Base-by-base conservation (phyloP, 108 stramenopile genomes). In the Skeletonema tropicum region DNA sequence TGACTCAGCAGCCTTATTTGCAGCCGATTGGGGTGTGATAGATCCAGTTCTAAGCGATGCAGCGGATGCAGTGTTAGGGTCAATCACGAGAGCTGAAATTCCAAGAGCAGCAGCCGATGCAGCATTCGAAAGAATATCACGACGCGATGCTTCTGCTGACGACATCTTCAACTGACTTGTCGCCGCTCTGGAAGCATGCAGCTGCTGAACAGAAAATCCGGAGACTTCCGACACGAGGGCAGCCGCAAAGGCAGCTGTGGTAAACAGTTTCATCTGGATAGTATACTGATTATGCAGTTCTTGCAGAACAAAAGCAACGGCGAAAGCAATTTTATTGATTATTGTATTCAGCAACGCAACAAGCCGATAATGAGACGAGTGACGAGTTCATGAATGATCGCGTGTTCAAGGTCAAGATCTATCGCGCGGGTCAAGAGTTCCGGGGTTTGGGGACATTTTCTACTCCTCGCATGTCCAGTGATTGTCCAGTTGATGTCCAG, bases 91-190 rank as follows among this genome's bases (percentile, higher is more conserved):
- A 59, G 69, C 36, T 9, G 69, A 57, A 23, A 70, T 19, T 13
- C 69, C 69, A 39, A 70, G 17, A 23, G 69, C 69, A 36, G 69
- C 69, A 66, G 42, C 41, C 13, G 69, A 70, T 58, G 57, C 55
- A 70, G 57, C 69, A 59, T 59, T 59, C 19, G 69, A 57, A 59
- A 70, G 69, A 59, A 70, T 59, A 59, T 70, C 57, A 38, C 69
- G 69, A 70, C 69, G 69, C 2, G 69, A 70, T 59, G 48, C 17
- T 35, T 62, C 61, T 25, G 23, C 14, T n/a, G 68, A 70, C 57
- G 69, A 32, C 69, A 70, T 57, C 57, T 36, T 59, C 31, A 70
- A 36, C 49, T 57, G 69, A 59, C 69, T 70, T 64, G 36, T 64
- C 64, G 30, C 64, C 6, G 64, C 33, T 35, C 64, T 64, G 30